Conservation (phyloP, 768 basidiomycete species). For the Russula virescens region DNA sequence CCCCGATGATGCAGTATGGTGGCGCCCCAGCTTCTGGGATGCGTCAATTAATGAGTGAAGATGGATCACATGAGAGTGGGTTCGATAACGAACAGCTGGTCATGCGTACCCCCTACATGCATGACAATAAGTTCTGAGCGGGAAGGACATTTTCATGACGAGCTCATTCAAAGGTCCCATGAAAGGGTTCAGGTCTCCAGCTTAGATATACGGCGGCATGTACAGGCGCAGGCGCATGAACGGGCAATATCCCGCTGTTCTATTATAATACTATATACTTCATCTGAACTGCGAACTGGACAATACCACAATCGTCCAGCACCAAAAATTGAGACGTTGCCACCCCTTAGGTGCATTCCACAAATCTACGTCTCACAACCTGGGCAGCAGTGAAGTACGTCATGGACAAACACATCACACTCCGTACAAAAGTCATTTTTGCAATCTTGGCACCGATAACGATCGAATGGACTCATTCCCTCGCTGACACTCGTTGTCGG, state of each 20-base stretch:
- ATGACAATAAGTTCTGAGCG: conserved; percentile 18
- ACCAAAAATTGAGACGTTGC: neutral
- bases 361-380: conserved; percentile 56
- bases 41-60: conserved; percentile 47
- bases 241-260: neutral
- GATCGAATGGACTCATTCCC: conserved; percentile 76
- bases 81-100: conserved; percentile 45
- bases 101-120: conserved; percentile 28
- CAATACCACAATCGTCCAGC: neutral
- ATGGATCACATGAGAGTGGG: conserved; percentile 35
- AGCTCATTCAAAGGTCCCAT: neutral
- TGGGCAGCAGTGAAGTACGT: conserved; percentile 92
- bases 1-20: conserved; percentile 46
- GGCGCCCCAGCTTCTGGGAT: conserved; percentile 41
- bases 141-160: neutral
- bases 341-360: neutral
- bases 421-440: conserved; percentile 85
- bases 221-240: neutral
- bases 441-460: conserved; percentile 89
- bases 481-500: conserved; percentile 40
- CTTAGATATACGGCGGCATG: neutral
- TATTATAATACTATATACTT: conserved; percentile 1
- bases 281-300: neutral
- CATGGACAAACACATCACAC: conserved; percentile 95
- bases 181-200: neutral